Conservation (phyloP, 345 rosid species). For the Lepidium didymum region DNA sequence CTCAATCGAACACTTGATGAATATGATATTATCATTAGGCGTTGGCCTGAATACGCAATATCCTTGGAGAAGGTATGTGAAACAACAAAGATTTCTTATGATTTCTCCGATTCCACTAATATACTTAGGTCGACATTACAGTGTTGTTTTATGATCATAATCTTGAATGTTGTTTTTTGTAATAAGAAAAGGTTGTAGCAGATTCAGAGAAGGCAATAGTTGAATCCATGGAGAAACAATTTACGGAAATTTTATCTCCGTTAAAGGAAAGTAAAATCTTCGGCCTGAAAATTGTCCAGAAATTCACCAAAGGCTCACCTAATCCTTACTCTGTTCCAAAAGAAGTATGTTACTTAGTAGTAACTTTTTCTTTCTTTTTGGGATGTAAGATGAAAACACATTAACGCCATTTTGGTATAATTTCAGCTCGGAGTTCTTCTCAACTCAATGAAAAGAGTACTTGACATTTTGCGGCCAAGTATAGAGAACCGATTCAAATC, state of each 20-base stretch:
- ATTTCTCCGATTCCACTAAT: background rate
- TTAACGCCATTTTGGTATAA: background rate
- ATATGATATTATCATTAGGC: slow-evolving; percentile 70
- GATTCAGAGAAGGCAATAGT: slow-evolving; percentile 77
- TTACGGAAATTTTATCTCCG: slow-evolving; percentile 74
- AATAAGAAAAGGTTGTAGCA: slow-evolving; percentile 61
- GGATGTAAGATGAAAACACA: background rate
- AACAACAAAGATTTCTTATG: background rate
- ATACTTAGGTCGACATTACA: background rate
- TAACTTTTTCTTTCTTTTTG: background rate
- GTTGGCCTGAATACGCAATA: slow-evolving; percentile 81
- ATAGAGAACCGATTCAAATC: slow-evolving; percentile 65
- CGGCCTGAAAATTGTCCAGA: slow-evolving; percentile 79
- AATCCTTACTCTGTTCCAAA: slow-evolving; percentile 61
- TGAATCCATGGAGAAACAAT: slow-evolving; percentile 82
- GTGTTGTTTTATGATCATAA: background rate
- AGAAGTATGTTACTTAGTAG: slow-evolving; percentile 45
- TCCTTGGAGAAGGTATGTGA: slow-evolving; percentile 71
- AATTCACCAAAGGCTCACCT: slow-evolving; percentile 67
- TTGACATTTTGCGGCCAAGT: slow-evolving; percentile 61
- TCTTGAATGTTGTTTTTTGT: background rate
- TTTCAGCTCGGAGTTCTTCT: slow-evolving; percentile 77
- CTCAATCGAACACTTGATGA: slow-evolving; percentile 57
- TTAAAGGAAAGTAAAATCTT: slow-evolving; percentile 79
- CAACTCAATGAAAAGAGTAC: slow-evolving; percentile 91